These are phyloP conservation scores for Mangifera indica DNA, from an alignment of 345 rosid genomes.

Conservation along the genomic window DNA sequence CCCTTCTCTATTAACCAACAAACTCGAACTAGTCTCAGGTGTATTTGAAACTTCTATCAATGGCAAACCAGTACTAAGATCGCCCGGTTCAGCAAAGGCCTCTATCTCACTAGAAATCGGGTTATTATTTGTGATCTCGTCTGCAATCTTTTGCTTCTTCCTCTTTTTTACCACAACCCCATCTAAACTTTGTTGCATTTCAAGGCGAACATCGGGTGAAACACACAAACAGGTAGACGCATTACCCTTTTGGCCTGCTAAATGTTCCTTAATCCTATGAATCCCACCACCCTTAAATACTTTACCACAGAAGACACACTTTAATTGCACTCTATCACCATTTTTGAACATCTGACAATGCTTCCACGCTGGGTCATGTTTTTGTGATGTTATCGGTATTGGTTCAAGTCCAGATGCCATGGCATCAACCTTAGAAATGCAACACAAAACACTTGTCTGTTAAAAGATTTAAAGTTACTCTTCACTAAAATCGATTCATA, in stretches of 20 bases:
- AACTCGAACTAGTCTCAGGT: constrained; percentile 26
- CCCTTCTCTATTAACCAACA: constrained; percentile 36
- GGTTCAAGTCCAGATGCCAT: constrained; percentile 59
- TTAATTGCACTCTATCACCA: constrained; percentile 72
- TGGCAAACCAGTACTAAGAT: constrained; percentile 31
- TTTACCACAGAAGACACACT: constrained; percentile 73
- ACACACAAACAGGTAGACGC: constrained; percentile 73
- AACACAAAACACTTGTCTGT: not conserved
- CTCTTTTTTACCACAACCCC: constrained; percentile 65
- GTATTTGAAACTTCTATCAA: constrained; percentile 16
- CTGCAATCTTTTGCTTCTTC: constrained; percentile 62
- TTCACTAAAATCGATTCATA: not conserved
- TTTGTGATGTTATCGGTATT: constrained; percentile 44
- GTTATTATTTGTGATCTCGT: constrained; percentile 43
- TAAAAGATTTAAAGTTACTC: not conserved
- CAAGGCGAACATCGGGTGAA: constrained; percentile 56
- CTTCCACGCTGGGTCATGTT: constrained; percentile 42
- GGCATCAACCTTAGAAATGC: constrained; percentile 17
- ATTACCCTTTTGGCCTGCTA: constrained; percentile 86
- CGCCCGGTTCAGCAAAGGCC: constrained; percentile 32
- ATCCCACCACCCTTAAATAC: constrained; percentile 95
- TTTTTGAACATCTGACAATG: constrained; percentile 79
- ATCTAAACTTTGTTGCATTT: constrained; percentile 68
- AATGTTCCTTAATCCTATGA: constrained; percentile 91
- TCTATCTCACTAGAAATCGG: constrained; percentile 39